Base-by-base conservation (phyloP, 148 eudicot genomes). In the Euryodendron excelsum region DNA sequence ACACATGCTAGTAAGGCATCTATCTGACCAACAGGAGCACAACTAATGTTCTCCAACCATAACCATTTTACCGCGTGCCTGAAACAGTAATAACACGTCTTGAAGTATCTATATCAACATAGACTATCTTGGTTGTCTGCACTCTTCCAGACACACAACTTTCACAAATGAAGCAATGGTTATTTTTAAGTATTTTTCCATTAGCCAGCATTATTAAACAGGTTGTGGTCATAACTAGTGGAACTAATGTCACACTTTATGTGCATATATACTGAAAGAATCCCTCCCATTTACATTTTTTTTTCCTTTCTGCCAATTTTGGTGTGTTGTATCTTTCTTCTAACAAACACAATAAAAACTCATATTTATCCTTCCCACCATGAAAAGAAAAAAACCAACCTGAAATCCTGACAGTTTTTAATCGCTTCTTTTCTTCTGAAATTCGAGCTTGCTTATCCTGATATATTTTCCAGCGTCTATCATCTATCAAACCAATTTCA, bases 401-500 rank as follows among this genome's bases (percentile, higher is more conserved):
- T 86, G 98, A 87, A 79, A 93, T 81, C 78, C 88, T 86, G 78
- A 84, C 82, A 67, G 86, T 84, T 83, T 90, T 91, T 80, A 96
- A 82, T 61, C 99, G 90, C 74, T 87, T 89, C 82, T 96, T 96
- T 83, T 96, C 99, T 81, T 90, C 98, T 45, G 86, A 78, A 58
- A 96, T 90, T 70, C 88, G 88, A 11, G 81, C 88, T 85, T 96
- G 99, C 90, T 96, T 96, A 75, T 90, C 94, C 83, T 88, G 89
- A 86, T 91, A 93, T n/a, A 91, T 23, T 79, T 87, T 87, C 98
- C 98, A 96, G 69, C 95, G 90, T 77, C 89, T 85, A 85, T 90
- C 97, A 80, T 90, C 92, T 79, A 96, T 89, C 80, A 96, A 87
- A 76, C 99, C 99, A 84, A 96, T 91, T 85, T 96, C 99, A 83